Conservation (phyloP, 192 early-diverging fungal species). For the Phlyctochytrium arcticum region DNA sequence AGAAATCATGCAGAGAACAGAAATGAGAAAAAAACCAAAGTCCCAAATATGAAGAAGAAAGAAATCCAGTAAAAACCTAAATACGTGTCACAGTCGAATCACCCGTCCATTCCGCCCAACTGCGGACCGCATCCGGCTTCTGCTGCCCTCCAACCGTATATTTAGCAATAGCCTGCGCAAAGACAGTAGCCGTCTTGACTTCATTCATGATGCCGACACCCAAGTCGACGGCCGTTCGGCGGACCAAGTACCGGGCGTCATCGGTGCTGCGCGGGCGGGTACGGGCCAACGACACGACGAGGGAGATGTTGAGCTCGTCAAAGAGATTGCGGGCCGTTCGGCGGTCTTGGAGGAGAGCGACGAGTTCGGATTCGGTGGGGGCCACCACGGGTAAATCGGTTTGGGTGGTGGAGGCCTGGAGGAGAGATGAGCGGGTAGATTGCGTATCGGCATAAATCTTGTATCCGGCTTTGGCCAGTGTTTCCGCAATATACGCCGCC, state of each 20-base stretch:
- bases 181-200: slow-evolving; percentile 36
- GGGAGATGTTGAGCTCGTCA: slow-evolving; percentile 25
- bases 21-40: no score
- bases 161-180: slow-evolving; percentile 47
- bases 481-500: slow-evolving; percentile 64
- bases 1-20: no score
- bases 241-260: slow-evolving; percentile 38
- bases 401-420: neutral
- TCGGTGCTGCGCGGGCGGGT: slow-evolving; percentile 23
- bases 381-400: neutral
- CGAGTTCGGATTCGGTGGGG: slow-evolving; percentile 10
- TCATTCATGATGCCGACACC: slow-evolving; percentile 57
- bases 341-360: slow-evolving; percentile 31
- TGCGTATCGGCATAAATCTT: slow-evolving; percentile 66
- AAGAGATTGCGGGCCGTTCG: slow-evolving; percentile 32
- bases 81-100: neutral
- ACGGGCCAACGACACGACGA: slow-evolving; percentile 44
- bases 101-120: slow-evolving; percentile 38
- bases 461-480: slow-evolving; percentile 60
- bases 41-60: no score
- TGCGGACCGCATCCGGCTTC: slow-evolving; percentile 38
- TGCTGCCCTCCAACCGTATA: slow-evolving; percentile 29
- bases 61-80: no score
- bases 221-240: slow-evolving; percentile 47
- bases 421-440: slow-evolving; percentile 51